These are phyloP conservation scores for Aureobasidium melanogenum DNA, from an alignment of 2,329 filamentous ascomycete species.

Conservation along the genomic window DNA sequence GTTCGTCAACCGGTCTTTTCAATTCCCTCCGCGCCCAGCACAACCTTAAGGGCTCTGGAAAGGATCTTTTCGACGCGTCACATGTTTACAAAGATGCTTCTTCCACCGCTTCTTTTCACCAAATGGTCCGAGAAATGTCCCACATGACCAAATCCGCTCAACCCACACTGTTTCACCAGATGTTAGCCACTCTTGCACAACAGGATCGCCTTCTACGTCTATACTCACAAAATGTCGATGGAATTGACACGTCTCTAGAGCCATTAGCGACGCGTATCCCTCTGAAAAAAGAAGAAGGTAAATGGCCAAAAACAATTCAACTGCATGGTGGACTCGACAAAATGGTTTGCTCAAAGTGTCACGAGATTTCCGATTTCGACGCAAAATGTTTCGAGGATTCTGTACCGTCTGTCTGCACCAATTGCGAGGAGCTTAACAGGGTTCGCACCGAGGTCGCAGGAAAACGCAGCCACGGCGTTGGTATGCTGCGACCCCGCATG, in stretches of 20 bases:
- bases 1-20: conserved; percentile 84
- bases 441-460: conserved; percentile 68
- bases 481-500: conserved; percentile 80
- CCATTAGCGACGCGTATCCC: conserved; percentile 76
- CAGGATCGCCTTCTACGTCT: conserved; percentile 82
- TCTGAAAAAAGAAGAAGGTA: conserved; percentile 56
- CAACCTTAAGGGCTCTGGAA: conserved; percentile 86
- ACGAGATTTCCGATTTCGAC: conserved; percentile 66
- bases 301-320: conserved; percentile 90
- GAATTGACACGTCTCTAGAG: conserved; percentile 75
- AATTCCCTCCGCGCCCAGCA: conserved; percentile 75
- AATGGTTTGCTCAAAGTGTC: conserved; percentile 95
- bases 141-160: conserved; percentile 65
- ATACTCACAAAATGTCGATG: conserved; percentile 96
- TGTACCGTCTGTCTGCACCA: conserved; percentile 67
- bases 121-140: conserved; percentile 87
- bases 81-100: conserved; percentile 92
- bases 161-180: conserved; percentile 85
- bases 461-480: conserved; percentile 88
- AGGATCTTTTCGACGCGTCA: conserved; percentile 92
- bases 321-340: conserved; percentile 88
- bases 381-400: conserved; percentile 74
- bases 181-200: conserved; percentile 79
- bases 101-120: conserved; percentile 84
- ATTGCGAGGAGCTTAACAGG: conserved; percentile 65